Base-by-base conservation (phyloP, 768 basidiomycete genomes). In the Suillus luteus region DNA sequence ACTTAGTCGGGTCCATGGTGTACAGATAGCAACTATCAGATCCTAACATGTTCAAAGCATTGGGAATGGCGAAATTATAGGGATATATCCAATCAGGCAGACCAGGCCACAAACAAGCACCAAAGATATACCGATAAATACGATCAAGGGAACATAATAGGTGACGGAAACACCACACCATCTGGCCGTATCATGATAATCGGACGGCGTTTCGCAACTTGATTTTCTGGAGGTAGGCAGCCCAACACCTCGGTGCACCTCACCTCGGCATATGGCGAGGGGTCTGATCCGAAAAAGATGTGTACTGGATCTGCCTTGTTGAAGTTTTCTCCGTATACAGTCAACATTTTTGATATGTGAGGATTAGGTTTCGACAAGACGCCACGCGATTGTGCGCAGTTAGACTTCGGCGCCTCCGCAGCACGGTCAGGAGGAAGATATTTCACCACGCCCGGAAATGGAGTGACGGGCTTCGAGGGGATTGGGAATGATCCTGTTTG, bases 361-460 rank as follows among this genome's bases (percentile, higher is more conserved):
- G 90, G 89, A 70, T 87, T 91, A 31, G 91, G 90, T 76, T 93
- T 91, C 49, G 89, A 80, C 64, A 92, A 76, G 62, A 88, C 83
- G 40, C 85, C 88, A 37, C 90, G 86, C 60, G 88, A 85, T 60
- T 83, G 80, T 46, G 84, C 75, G 73, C 88, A 87, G 69, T 86
- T 87, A 43, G 85, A 79, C 76, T 93, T 93, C 14, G 92, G 91
- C 15, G 83, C 88, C 75, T 94, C 92, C 7, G 90, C 85, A 43
- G 92, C 92, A 62, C 92, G 90, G 72, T 95, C 92, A 44, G 92
- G 92, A 40, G 92, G 92, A 51, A 95, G 88, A 78, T 93, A 95
- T 81, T 95, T 95, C 69, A 94, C 91, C 62, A 95, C 90, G 62
- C 83, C 86, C 14, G 93, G 93, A 82, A 92, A 90, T 1, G 92